A percentile compares a stretch with the other conserved stretches of the same genome.
phyloP scores from a whole-genome alignment of 78 protist genomes.

The Emiliania huxleyi region DNA sequence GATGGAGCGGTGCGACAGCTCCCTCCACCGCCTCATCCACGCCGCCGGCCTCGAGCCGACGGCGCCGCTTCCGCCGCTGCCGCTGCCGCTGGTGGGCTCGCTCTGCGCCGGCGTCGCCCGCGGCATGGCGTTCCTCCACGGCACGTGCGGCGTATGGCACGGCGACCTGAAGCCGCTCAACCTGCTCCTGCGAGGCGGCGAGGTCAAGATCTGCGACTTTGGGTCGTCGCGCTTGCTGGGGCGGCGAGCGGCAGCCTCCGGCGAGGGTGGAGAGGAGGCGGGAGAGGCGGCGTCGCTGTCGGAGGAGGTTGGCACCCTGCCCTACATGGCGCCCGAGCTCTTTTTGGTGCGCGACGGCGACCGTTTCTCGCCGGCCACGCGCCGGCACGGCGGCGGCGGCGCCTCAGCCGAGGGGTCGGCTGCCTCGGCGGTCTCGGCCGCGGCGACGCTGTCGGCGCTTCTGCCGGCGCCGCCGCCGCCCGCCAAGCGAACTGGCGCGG shows the following conservation, averaged over 20 bases:
- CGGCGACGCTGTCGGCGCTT: neutral
- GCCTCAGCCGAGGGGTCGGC: neutral
- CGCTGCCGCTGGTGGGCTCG: neutral
- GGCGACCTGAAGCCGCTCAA: constrained; percentile 21
- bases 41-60: neutral
- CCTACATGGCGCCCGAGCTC: constrained; percentile 12
- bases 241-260: too few species aligned
- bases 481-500: neutral
- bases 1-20: constrained; percentile 6
- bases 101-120: neutral
- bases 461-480: neutral
- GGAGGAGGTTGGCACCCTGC: neutral
- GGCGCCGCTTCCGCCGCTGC: neutral
- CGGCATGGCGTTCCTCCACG: neutral
- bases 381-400: neutral
- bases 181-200: neutral
- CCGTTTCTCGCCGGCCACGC: neutral
- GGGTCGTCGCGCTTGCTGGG: neutral
- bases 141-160: neutral
- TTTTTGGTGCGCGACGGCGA: too few species aligned
- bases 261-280: too few species aligned
- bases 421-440: neutral
- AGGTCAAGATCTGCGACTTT: constrained; percentile 3
- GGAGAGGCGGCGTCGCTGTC: neutral
- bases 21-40: neutral